These are phyloP conservation scores for Saturnispora sekii DNA, from an alignment of 805 yeast species.

Conservation along the genomic window DNA sequence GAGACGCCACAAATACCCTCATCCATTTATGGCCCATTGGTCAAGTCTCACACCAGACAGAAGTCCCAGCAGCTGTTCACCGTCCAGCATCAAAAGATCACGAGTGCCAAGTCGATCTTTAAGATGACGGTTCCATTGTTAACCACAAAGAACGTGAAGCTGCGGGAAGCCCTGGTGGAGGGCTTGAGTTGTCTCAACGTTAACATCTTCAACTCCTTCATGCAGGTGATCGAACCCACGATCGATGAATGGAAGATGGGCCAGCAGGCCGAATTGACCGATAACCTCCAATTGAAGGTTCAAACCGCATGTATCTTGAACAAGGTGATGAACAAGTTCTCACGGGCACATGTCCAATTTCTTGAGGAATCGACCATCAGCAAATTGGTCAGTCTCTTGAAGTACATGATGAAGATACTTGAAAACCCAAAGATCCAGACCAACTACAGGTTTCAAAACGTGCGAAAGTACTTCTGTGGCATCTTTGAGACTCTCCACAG, in stretches of 20 bases:
- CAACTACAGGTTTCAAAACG: constrained; percentile 61
- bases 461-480: constrained; percentile 78
- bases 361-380: constrained; percentile 61
- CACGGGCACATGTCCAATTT: constrained; percentile 39
- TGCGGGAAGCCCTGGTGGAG: constrained; percentile 79
- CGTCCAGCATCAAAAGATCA: constrained; percentile 82
- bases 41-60: constrained; percentile 59
- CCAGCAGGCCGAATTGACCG: constrained; percentile 6
- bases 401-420: constrained; percentile 47
- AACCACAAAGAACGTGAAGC: constrained; percentile 54
- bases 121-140: constrained; percentile 78
- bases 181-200: constrained; percentile 87
- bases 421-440: constrained; percentile 48
- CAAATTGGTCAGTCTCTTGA: constrained; percentile 52
- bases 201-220: constrained; percentile 73
- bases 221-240: constrained; percentile 63
- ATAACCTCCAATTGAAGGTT: constrained; percentile 37
- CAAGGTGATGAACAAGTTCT: constrained; percentile 56
- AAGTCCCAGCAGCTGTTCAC: constrained; percentile 71
- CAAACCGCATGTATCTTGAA: constrained; percentile 71
- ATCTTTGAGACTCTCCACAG: constrained; percentile 65
- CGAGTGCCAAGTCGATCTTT: constrained; percentile 85
- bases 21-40: constrained; percentile 32
- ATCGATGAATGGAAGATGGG: constrained; percentile 49
- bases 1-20: constrained; percentile 11